Evolutionary conservation across 2,329 filamentous ascomycete species (phyloP).

Genomic region (Raffaelea deltoideospora): DNA sequence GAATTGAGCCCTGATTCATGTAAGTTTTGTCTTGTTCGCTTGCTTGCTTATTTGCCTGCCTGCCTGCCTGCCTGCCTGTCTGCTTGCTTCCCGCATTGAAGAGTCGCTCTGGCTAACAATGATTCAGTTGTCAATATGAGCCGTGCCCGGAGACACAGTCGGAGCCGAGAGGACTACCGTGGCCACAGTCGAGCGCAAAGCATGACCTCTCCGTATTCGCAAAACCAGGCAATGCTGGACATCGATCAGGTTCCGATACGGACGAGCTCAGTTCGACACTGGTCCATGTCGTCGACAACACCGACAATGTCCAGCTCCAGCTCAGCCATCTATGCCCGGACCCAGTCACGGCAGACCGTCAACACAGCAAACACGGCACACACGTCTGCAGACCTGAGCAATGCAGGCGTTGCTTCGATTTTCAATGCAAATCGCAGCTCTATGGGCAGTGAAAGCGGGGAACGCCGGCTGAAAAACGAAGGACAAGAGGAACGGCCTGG

Average conservation of each 20-base stretch:
- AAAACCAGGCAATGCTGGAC: neutral
- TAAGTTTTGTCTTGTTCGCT: constrained; percentile 9
- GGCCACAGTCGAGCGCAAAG: neutral
- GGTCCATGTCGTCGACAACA: constrained; percentile 4
- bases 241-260: neutral
- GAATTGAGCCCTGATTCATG: constrained; percentile 11
- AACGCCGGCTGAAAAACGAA: too few species aligned
- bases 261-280: constrained; percentile 4
- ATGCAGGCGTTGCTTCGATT: neutral
- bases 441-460: neutral
- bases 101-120: too few species aligned
- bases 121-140: constrained; percentile 4
- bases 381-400: constrained; percentile 8
- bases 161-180: constrained; percentile 1
- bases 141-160: constrained; percentile 4
- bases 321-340: constrained; percentile 1
- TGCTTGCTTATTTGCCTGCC: neutral
- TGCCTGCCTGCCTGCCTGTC: too few species aligned
- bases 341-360: constrained; percentile 6
- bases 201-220: neutral
- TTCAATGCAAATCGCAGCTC: neutral
- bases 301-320: constrained; percentile 5
- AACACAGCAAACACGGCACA: too few species aligned
- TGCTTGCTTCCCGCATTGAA: too few species aligned
- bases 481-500: too few species aligned